These are phyloP conservation scores for Kuraishia borneana DNA, from an alignment of 805 yeast species.

Conservation along the genomic window DNA sequence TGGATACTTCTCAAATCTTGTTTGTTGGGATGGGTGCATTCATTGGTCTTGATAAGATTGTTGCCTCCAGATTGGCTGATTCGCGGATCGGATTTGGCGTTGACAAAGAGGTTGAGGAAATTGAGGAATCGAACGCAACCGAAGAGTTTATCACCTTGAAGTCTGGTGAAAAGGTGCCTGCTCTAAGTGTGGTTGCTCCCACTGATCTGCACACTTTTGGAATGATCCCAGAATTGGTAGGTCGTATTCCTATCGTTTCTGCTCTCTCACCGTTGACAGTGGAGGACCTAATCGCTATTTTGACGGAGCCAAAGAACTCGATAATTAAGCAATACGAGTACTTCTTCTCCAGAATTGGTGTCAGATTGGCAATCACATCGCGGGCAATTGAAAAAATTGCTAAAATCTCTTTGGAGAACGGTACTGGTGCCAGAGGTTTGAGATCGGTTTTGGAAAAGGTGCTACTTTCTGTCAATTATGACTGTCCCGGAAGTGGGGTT, in stretches of 20 bases:
- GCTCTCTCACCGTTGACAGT: constrained; percentile 34
- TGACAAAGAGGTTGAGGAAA: constrained; percentile 5
- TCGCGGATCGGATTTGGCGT: constrained; percentile 14
- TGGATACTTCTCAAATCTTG: constrained; percentile 45
- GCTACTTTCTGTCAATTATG: constrained; percentile 40
- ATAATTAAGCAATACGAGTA: constrained; percentile 41
- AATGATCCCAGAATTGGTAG: constrained; percentile 47
- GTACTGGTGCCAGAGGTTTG: constrained; percentile 54
- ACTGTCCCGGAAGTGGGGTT: constrained; percentile 47
- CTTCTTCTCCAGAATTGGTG: constrained; percentile 41
- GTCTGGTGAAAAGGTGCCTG: constrained; percentile 25
- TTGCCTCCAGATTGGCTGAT: constrained; percentile 25
- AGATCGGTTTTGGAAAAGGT: constrained; percentile 43
- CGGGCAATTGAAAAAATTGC: constrained; percentile 39
- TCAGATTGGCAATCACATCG: constrained; percentile 34
- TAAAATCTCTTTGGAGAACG: constrained; percentile 33
- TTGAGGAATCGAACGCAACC: constrained; percentile 1
- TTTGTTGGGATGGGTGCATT: constrained; percentile 55
- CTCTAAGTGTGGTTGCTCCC: constrained; percentile 35
- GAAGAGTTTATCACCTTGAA: constrained; percentile 23
- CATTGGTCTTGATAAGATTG: constrained; percentile 42
- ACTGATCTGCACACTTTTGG: constrained; percentile 42
- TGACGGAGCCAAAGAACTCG: constrained; percentile 47
- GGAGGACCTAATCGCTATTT: constrained; percentile 33
- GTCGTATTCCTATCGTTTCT: constrained; percentile 45